Percentiles rank a stretch among this genome's conserved stretches.
Evolutionary conservation across 2,329 filamentous ascomycete genomes (phyloP).

Genomic region (Epichloe gansuensis): DNA sequence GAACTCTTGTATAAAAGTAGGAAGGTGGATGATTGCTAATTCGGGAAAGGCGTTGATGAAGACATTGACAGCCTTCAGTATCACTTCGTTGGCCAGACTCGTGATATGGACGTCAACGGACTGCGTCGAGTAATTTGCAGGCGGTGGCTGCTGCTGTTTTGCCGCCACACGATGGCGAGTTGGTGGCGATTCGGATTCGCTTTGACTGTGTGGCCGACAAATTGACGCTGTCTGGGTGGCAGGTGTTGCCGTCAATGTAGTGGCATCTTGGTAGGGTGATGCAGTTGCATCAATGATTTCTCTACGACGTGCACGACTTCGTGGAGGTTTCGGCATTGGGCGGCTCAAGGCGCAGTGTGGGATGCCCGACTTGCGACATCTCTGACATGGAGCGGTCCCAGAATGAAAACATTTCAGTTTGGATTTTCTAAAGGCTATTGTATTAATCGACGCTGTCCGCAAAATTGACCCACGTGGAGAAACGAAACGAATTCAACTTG

Average conservation of each 20-base stretch:
- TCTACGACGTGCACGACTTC: slow-evolving; percentile 2
- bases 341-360: slow-evolving; percentile 15
- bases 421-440: slow-evolving; percentile 14
- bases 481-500: slow-evolving; percentile 7
- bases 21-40: slow-evolving; percentile 20
- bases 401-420: slow-evolving; percentile 23
- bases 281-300: not conserved
- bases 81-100: slow-evolving; percentile 12
- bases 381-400: slow-evolving; percentile 18
- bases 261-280: not conserved
- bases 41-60: slow-evolving; percentile 24
- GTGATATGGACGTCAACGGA: slow-evolving; percentile 14
- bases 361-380: slow-evolving; percentile 16
- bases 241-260: not conserved
- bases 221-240: not conserved
- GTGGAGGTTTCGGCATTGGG: slow-evolving; percentile 6
- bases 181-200: not conserved
- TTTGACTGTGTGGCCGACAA: not conserved
- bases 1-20: slow-evolving; percentile 17
- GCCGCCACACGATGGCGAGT: not conserved
- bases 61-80: slow-evolving; percentile 20
- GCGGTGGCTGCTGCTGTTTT: not conserved
- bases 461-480: not conserved
- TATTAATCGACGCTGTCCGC: too few species aligned
- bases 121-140: slow-evolving; percentile 2